These are phyloP conservation scores for Pyrenophora teres DNA, from an alignment of 2,329 filamentous ascomycete species.

Conservation along the genomic window DNA sequence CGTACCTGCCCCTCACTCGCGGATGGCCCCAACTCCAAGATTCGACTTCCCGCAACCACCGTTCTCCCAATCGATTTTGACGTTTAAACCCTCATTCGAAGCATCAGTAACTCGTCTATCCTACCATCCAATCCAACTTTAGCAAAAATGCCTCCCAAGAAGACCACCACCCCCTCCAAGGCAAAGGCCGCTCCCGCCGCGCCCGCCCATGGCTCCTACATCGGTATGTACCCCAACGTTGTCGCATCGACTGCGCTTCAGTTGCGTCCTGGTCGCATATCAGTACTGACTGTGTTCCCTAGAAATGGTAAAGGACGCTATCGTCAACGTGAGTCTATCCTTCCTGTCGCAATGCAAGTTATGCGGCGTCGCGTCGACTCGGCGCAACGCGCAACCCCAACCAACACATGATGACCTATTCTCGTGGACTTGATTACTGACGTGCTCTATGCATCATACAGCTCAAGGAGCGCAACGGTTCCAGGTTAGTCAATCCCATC, in stretches of 20 bases:
- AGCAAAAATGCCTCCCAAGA: conserved; percentile 68
- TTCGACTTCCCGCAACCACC: conserved; percentile 33
- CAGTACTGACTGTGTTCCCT: conserved; percentile 57
- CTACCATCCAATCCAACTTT: conserved; percentile 28
- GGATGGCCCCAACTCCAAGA: conserved; percentile 29
- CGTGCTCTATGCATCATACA: conserved; percentile 53
- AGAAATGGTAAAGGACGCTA: conserved; percentile 77
- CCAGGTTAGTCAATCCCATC: conserved; percentile 61
- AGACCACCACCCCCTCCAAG: conserved; percentile 58
- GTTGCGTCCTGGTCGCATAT: conserved; percentile 56
- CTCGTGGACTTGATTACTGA: conserved; percentile 51
- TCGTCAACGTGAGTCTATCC: conserved; percentile 68
- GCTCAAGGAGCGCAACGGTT: conserved; percentile 73
- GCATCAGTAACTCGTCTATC: conserved; percentile 34
- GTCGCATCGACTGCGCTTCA: conserved; percentile 51
- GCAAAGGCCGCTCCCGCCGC: conserved; percentile 63
- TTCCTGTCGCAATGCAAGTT: conserved; percentile 53
- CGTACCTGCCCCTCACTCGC: conserved; percentile 28
- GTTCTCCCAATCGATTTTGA: conserved; percentile 24
- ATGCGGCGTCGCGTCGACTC: conserved; percentile 34
- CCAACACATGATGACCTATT: conserved; percentile 17
- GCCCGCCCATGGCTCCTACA: conserved; percentile 67
- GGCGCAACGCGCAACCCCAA: conserved; percentile 42
- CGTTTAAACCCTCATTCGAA: conserved; percentile 40
- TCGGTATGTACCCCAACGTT: conserved; percentile 59